These are phyloP conservation scores for Spathaspora boniae DNA, from an alignment of 805 yeast genomes.

Conservation along the genomic window DNA sequence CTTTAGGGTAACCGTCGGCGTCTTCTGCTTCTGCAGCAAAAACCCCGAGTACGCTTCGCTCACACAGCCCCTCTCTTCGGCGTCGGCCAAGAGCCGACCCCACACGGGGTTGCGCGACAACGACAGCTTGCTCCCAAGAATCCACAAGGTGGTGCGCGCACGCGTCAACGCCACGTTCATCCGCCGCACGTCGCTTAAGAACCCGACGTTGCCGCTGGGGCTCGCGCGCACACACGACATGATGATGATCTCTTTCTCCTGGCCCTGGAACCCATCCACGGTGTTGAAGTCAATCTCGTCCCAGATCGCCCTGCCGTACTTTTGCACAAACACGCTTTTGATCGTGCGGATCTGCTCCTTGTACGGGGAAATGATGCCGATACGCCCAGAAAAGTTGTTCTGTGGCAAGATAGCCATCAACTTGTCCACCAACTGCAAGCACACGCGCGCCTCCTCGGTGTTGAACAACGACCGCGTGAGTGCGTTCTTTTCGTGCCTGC, in stretches of 20 bases:
- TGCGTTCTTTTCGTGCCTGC: constrained; percentile 59
- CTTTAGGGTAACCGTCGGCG: too few species aligned
- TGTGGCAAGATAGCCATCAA: constrained; percentile 48
- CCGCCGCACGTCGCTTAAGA: constrained; percentile 85
- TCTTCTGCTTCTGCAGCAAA: too few species aligned
- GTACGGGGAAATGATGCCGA: constrained; percentile 94
- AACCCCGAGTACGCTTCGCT: constrained; percentile 36
- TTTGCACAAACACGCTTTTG: constrained; percentile 51
- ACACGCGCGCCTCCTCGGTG: constrained; percentile 65
- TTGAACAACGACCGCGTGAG: constrained; percentile 72
- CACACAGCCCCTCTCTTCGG: constrained; percentile 44
- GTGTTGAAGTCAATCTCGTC: constrained; percentile 84
- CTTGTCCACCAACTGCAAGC: constrained; percentile 58
- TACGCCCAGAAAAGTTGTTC: constrained; percentile 59
- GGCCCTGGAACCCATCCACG: constrained; percentile 89
- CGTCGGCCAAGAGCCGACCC: constrained; percentile 66
- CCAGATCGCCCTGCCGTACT: constrained; percentile 61
- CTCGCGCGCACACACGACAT: constrained; percentile 94
- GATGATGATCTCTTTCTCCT: constrained; percentile 90
- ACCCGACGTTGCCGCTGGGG: constrained; percentile 70
- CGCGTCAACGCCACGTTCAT: constrained; percentile 97
- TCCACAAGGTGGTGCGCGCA: constrained; percentile 90
- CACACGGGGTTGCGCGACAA: constrained; percentile 66
- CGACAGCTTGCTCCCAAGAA: constrained; percentile 75
- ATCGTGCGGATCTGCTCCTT: constrained; percentile 75